Percentiles rank a stretch among this genome's conserved stretches.
Evolutionary conservation across 345 rosid genomes (phyloP).

Genomic region (Iberis pinnata): DNA sequence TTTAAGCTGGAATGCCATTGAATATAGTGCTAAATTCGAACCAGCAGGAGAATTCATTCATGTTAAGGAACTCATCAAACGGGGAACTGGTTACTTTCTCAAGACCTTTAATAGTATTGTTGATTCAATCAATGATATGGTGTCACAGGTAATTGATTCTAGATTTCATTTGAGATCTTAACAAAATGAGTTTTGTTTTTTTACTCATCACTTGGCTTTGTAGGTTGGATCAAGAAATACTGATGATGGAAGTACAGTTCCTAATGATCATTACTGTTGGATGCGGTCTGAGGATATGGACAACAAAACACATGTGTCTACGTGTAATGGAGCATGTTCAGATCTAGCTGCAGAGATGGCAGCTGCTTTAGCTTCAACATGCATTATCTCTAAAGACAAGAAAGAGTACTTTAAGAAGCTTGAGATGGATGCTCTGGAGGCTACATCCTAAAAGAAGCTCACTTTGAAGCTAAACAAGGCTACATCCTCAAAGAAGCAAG

Average conservation of each 20-base stretch:
- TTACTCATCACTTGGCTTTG: neutral
- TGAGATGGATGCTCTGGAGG: too few relatives aligned
- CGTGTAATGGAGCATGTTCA: slow-evolving; percentile 56
- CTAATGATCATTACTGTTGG: slow-evolving; percentile 96
- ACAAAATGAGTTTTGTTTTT: neutral
- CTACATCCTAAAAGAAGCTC: too few relatives aligned
- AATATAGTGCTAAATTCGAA: slow-evolving; percentile 81
- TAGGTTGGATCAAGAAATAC: slow-evolving; percentile 86
- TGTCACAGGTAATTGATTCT: slow-evolving; percentile 51
- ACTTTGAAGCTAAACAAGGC: too few relatives aligned
- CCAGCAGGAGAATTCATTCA: slow-evolving; percentile 87
- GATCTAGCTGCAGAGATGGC: slow-evolving; percentile 99
- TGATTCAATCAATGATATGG: slow-evolving; percentile 53
- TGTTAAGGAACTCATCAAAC: slow-evolving; percentile 77
- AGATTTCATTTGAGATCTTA: too few relatives aligned
- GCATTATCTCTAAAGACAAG: too few relatives aligned
- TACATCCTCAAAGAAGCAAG: too few relatives aligned
- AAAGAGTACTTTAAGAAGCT: too few relatives aligned
- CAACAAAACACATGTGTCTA: slow-evolving; percentile 52
- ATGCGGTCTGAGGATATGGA: slow-evolving; percentile 98
- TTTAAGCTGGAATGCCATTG: slow-evolving; percentile 98
- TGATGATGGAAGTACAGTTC: slow-evolving; percentile 52
- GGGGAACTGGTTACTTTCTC: slow-evolving; percentile 92
- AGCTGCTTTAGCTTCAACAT: slow-evolving; percentile 87
- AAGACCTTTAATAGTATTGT: slow-evolving; percentile 78